Evolutionary conservation across 495 filamentous ascomycete species (phyloP), one percentile per base, ranked within the genome.

Genomic region (Thermochaetoides thermophila): DNA sequence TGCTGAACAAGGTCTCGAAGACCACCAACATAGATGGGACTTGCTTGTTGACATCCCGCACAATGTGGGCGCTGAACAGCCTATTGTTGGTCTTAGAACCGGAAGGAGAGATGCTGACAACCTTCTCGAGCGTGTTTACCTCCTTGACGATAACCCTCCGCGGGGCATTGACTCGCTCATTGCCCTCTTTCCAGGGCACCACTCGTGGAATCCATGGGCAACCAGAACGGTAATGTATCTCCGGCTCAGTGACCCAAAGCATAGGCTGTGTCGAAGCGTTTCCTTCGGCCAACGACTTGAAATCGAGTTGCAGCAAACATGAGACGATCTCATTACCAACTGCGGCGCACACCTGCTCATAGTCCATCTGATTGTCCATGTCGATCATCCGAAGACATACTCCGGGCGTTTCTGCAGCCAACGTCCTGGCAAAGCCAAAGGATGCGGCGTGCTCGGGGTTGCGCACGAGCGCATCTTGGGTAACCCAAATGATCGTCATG

Each of bases 401-500:
- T 8, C 45, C 42, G 0, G 60, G 57, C 5, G 57, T 48, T 35
- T 66, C 61, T 6, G 59, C 60, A 0, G 44, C 39, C 23, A 64
- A 31, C 0, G 61, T 62, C 17, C 61, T 52, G 2, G 54, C 45
- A 29, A 66, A 63, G 0, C 61, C 61, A 8, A 64, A 51, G 2
- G 54, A 59, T 0, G 59, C 56, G 1, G 60, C 59, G 17, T 54
- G 35, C 0, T 58, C 50, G 0, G 61, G 56, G 19, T 55, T 52
- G 10, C 29, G 15, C 16, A 31, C 35, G 5, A 41, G 39, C 0
- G 54, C 42, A 8, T 50, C 43, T 10, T 29, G 27, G 0, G 59
- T 63, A 11, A 57, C 32, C 61, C 61, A 66, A 5, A 66, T 46
- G 0, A 58, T 39, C 1, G 39, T 48, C 53, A 63, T 58, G 9